Percentiles rank a stretch among this genome's conserved stretches.
Evolutionary conservation across 2,329 filamentous ascomycete species (phyloP).

Genomic region (Sporothrix schenckii): DNA sequence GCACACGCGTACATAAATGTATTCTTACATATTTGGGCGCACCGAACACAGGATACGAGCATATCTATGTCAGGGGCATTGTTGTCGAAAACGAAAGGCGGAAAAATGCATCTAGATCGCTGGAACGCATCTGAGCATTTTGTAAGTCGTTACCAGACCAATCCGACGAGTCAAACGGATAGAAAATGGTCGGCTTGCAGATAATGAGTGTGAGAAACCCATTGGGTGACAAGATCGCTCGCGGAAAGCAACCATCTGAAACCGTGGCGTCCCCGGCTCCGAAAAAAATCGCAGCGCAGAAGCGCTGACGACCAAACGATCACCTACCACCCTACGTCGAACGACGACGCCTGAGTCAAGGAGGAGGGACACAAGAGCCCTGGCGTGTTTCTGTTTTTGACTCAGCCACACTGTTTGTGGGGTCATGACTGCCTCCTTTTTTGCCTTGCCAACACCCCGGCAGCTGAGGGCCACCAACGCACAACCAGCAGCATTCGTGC

Average conservation of each 20-base stretch:
- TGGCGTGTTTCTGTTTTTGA: constrained; percentile 20
- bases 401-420: constrained; percentile 23
- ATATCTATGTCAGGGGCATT: too few species aligned
- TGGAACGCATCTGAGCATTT: not conserved
- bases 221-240: constrained; percentile 17
- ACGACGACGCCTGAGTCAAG: not conserved
- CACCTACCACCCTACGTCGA: too few species aligned
- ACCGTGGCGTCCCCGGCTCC: constrained; percentile 5
- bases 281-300: not conserved
- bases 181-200: not conserved
- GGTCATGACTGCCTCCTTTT: not conserved
- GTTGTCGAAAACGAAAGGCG: too few species aligned
- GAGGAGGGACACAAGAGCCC: not conserved
- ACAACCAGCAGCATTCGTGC: not conserved
- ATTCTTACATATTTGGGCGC: not conserved
- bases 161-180: not conserved
- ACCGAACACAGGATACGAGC: constrained; percentile 3
- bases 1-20: not conserved
- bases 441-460: not conserved
- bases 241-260: constrained; percentile 30
- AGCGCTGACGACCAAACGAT: not conserved
- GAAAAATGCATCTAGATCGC: not conserved
- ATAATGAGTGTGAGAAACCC: not conserved
- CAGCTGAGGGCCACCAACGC: not conserved
- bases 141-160: not conserved